Percentiles rank a stretch among this genome's conserved stretches.
phyloP scores from a whole-genome alignment of 2,329 filamentous ascomycete genomes.

The Hymenoscyphus fructigenus region DNA sequence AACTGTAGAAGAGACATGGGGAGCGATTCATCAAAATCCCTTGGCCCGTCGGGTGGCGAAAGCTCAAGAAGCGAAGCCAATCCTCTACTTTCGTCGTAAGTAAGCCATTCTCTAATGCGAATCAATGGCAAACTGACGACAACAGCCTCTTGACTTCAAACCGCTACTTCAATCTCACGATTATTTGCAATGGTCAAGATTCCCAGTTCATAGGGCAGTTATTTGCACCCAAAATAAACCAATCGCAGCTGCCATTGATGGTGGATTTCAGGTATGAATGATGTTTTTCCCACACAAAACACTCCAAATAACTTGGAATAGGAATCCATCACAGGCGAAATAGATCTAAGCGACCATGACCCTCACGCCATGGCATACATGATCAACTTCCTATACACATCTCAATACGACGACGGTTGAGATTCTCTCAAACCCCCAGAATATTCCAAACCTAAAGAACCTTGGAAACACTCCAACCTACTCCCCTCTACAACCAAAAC shows the following conservation, averaged over 20 bases:
- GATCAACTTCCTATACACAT: not conserved
- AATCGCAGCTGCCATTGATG: not conserved
- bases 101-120: no score
- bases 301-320: not conserved
- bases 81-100: no score
- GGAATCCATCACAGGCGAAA: not conserved
- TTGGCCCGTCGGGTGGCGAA: no score
- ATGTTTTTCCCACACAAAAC: not conserved
- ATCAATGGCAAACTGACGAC: not conserved
- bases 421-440: not conserved
- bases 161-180: not conserved
- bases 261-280: not conserved
- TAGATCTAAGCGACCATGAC: not conserved
- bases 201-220: not conserved
- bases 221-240: not conserved
- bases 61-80: no score
- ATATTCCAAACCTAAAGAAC: no score
- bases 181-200: not conserved
- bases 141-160: not conserved
- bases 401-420: not conserved
- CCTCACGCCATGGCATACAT: not conserved
- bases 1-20: no score
- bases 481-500: no score
- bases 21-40: no score
- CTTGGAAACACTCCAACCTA: no score